Evolutionary conservation across 176 grass and related monocot genomes (phyloP), one percentile per base, ranked within the genome.

Genomic region (Panicum miliaceum): DNA sequence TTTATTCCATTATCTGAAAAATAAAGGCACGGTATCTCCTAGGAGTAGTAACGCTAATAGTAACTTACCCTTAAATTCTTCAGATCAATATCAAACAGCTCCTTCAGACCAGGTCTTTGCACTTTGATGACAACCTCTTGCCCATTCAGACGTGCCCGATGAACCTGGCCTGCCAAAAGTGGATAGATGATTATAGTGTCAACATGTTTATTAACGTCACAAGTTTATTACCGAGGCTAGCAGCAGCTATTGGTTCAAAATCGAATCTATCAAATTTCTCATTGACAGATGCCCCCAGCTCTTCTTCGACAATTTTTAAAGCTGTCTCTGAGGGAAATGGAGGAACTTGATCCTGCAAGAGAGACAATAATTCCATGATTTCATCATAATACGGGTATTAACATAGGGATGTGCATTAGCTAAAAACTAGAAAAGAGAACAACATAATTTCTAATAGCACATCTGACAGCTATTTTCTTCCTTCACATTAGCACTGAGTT

Each of bases 11-110:
- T 73, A 51, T 48, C 69, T 48, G 25, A 48, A 71, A 71, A 26
- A 27, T 46, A 40, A 63, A 65, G 38, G 12, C 6, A 25, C 5
- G 16, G 7, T 42, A 68, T 79, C 47, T 51, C 58, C 45, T 45
- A 73, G 12, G 34, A 79, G 65, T 68, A 54, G 74, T 42, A 40
- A 45, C 3, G 66, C 51, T 73, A 52, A 58, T 47, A 83, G 61
- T 59, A 64, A 87, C 75, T 80, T 76, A 90, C 96, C 83, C 96
- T 96, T 80, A 96, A 85, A 85, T 96, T 99, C 88, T 99, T 99
- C 77, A 99, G 86, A 89, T 99, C 96, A 89, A 99, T 99, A 80
- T 99, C 96, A 92, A 99, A 99, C 2, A 99, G 84, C 14, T 92
- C 96, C 71, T 99, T 99, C 47, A 99, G 88, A 84, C 93, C 91